Evolutionary conservation across 345 rosid genomes (phyloP), one percentile per base, ranked within the genome.

Genomic region (Brassica napus): DNA sequence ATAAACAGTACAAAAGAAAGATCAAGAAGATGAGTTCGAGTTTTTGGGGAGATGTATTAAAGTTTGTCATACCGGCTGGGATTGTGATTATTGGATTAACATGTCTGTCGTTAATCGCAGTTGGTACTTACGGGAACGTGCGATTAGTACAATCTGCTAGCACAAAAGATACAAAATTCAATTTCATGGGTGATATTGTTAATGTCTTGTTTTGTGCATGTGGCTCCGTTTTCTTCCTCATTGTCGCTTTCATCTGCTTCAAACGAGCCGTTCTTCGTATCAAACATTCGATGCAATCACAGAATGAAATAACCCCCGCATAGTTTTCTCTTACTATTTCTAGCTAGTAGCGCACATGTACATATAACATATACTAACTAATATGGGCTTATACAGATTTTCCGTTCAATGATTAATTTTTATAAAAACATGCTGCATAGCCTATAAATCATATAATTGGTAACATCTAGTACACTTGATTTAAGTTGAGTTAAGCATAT

Each of bases 21-120:
- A 47, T 47, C 55, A 47, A 47, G 24, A 54, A 54, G 60, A 54
- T 54, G 60, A 16, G 58, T 14, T 49, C 55, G 16, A 49, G 23
- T 8, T 54, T 54, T 54, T 54, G 60, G 60, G 12, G 42, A 75
- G 73, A 67, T 6, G 72, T 75, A 26, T 37, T 39, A 64, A 75
- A 58, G 44, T 59, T 26, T 57, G 59, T 58, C 12, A 30, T 76
- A 26, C 73, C 47, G 32, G 47, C 11, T 8, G 79, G 67, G 34
- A 10, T 24, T 15, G 4, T 39, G 14, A 26, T 66, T 0, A 9
- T 67, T 26, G 79, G 58, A 6, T n/a, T 67, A 75, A 68, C 44
- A 37, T 57, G 31, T 68, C n/a, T 18, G 12, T 42, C 10, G 26
- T 6, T 68, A 11, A 10, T 30, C 35, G 79, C 34, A 31, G 10